Conservation (phyloP, 2,329 filamentous ascomycete genomes). For the Colletotrichum sidae region DNA sequence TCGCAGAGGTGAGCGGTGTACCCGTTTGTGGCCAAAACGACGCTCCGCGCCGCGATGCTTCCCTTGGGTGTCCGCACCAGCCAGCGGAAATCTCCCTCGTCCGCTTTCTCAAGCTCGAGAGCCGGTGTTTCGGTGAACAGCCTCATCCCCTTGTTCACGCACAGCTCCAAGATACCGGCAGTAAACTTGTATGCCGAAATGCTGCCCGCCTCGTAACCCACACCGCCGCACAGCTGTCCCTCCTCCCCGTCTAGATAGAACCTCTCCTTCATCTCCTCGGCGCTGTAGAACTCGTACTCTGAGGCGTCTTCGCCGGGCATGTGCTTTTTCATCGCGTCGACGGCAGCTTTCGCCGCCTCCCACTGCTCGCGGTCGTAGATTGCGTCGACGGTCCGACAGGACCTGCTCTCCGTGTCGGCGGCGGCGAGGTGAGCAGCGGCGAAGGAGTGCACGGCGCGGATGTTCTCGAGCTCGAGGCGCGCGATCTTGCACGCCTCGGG, state of each 20-base stretch:
- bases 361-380: conserved; percentile 63
- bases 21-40: conserved; percentile 45
- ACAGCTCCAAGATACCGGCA: conserved; percentile 35
- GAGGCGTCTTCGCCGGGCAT: conserved; percentile 56
- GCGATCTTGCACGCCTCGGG: conserved; percentile 63
- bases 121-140: conserved; percentile 35
- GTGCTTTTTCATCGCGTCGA: conserved; percentile 57
- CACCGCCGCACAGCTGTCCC: conserved; percentile 53
- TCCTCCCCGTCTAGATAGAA: conserved; percentile 42
- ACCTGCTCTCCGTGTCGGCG: conserved; percentile 56
- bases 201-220: conserved; percentile 59
- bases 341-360: conserved; percentile 49
- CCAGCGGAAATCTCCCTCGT: conserved; percentile 12
- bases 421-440: conserved; percentile 52
- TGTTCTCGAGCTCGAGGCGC: conserved; percentile 63
- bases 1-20: conserved; percentile 43
- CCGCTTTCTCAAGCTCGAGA: neutral
- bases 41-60: conserved; percentile 34
- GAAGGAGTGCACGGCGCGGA: conserved; percentile 66
- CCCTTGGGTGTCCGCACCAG: conserved; percentile 40
- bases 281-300: conserved; percentile 56
- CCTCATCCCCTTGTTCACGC: conserved; percentile 26
- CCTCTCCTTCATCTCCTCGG: conserved; percentile 52
- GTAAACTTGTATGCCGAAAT: conserved; percentile 53
- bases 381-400: conserved; percentile 67